Evolutionary conservation across 805 yeast species (phyloP).

Genomic region (Wickerhamomyces chambardii): DNA sequence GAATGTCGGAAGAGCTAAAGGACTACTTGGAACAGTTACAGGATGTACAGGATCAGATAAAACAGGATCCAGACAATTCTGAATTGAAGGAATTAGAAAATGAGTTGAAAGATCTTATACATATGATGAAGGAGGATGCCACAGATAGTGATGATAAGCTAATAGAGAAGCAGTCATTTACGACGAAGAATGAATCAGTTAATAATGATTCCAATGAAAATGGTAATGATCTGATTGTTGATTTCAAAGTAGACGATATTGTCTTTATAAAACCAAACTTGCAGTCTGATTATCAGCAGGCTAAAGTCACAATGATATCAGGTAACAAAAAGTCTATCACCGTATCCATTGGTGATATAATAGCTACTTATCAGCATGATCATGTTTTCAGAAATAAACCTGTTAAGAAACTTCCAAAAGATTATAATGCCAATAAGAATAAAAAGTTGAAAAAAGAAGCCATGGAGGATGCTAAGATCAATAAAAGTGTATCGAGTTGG

Average conservation of each 20-base stretch:
- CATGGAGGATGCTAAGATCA: slow-evolving; percentile 5
- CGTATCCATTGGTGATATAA: slow-evolving; percentile 4
- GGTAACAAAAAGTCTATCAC: slow-evolving; percentile 9
- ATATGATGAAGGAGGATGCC: slow-evolving; percentile 4
- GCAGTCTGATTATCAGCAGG: slow-evolving; percentile 5
- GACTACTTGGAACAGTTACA: slow-evolving; percentile 10
- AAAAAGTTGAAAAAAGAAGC: slow-evolving; percentile 5
- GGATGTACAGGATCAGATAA: slow-evolving; percentile 8
- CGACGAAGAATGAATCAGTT: background rate
- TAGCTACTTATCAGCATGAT: slow-evolving; percentile 6
- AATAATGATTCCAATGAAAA: background rate
- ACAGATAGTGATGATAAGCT: background rate
- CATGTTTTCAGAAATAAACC: slow-evolving; percentile 7
- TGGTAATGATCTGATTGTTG: background rate
- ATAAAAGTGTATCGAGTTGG: slow-evolving; percentile 11
- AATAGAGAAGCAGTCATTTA: background rate
- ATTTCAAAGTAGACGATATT: slow-evolving; percentile 4
- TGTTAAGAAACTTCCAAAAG: slow-evolving; percentile 1
- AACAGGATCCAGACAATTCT: slow-evolving; percentile 8
- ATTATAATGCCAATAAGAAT: background rate
- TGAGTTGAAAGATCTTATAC: slow-evolving; percentile 9
- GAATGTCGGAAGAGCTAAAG: slow-evolving; percentile 7
- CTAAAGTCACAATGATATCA: slow-evolving; percentile 8
- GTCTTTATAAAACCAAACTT: slow-evolving; percentile 8
- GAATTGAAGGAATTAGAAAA: slow-evolving; percentile 6